Percentiles rank a stretch among this genome's conserved stretches.
Evolutionary conservation across 2,329 filamentous ascomycete species (phyloP).

Genomic region (Aspergillus thermomutatus): DNA sequence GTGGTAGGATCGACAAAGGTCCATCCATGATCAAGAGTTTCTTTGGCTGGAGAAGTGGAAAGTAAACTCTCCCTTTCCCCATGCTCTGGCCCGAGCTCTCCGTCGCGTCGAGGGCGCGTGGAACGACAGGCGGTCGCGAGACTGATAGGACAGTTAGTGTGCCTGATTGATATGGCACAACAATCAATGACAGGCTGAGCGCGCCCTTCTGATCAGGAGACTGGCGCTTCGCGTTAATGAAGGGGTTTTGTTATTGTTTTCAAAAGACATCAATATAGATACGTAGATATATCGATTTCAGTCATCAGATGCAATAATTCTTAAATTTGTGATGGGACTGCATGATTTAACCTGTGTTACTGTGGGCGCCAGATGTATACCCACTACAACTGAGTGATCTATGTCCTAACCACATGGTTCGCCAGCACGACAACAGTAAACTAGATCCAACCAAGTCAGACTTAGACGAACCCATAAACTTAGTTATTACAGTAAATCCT

Average conservation of each 20-base stretch:
- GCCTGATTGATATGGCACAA: background rate
- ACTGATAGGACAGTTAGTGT: background rate
- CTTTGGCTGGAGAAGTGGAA: slow-evolving; percentile 28
- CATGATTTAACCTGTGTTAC: background rate
- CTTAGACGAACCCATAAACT: background rate
- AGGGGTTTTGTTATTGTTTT: background rate
- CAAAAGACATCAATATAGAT: background rate
- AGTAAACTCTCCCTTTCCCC: background rate
- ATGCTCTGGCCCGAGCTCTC: slow-evolving; percentile 15
- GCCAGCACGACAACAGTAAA: background rate
- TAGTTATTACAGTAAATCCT: background rate
- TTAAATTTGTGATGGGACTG: background rate
- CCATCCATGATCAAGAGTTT: slow-evolving; percentile 28
- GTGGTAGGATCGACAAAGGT: slow-evolving; percentile 28
- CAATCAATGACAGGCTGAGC: slow-evolving; percentile 3
- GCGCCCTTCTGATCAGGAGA: slow-evolving; percentile 11
- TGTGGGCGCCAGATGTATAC: background rate
- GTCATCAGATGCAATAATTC: background rate
- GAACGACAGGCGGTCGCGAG: slow-evolving; percentile 19
- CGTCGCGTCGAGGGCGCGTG: slow-evolving; percentile 22
- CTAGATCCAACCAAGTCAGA: background rate
- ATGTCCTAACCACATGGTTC: background rate
- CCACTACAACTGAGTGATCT: background rate
- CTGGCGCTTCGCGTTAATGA: slow-evolving; percentile 13
- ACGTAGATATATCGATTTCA: background rate